Evolutionary conservation across 2,329 filamentous ascomycete species (phyloP), one percentile per base, ranked within the genome.

Genomic region (Cordyceps farinosa): DNA sequence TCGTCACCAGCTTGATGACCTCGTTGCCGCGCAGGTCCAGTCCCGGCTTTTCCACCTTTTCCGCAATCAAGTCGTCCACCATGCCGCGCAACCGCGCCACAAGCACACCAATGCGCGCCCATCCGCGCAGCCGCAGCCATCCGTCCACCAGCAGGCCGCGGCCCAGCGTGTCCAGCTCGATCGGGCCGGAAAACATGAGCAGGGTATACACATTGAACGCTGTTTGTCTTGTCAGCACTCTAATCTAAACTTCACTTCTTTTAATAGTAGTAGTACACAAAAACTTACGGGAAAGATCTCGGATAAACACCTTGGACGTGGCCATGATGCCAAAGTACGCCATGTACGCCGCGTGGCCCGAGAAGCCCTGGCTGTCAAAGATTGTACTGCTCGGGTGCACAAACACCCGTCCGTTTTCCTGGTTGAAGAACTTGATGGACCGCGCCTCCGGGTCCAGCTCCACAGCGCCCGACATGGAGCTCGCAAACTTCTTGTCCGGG

Each of bases 401-500:
- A 75, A 99, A 99, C 13, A 98, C 91, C 7, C 95, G 84, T 0
- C 90, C 90, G 68, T 90, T 91, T 69, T 92, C 90, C 71, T 91
- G 88, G 68, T 90, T 91, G 76, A 92, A 98, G 78, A 93, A 99
- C 73, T 92, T 95, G 77, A 99, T 97, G 3, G 90, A 91, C 60
- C 88, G 84, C 5, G 94, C 94, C 76, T 98, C 94, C 0, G 94
- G 94, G 72, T 99, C 95, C 7, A 97, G 82, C 73, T 95, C 94
- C 1, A 98, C 91, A 0, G 95, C 91, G 8, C 95, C 95, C 1
- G 91, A 91, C 66, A 96, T 86, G 2, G 91, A 92, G 42, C 88
- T 87, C 13, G 91, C 90, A 75, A 96, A 99, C 75, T 97, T 98
- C 80, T 96, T 96, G 77, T 97, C 92, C 0, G 95, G 95, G 69